These are phyloP conservation scores for Tribonema minus DNA, from an alignment of 108 stramenopile species.

Conservation along the genomic window DNA sequence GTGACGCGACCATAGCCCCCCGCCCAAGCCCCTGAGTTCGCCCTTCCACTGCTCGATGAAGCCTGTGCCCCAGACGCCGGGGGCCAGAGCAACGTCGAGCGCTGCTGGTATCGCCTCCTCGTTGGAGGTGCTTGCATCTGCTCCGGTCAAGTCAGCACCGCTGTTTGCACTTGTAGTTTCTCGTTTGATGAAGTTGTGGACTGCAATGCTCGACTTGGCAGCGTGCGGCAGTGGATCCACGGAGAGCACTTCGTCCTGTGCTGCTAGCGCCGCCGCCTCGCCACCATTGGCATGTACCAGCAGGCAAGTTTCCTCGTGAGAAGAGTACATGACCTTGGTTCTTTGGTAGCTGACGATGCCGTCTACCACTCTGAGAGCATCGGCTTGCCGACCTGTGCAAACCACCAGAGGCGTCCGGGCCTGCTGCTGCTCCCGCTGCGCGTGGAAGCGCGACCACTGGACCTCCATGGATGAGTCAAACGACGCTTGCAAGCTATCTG, in stretches of 20 bases:
- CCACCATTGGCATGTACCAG: neutral
- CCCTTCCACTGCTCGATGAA: neutral
- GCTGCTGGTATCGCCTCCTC: slow-evolving; percentile 10
- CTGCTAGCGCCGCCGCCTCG: neutral
- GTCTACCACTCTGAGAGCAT: neutral
- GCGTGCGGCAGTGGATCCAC: slow-evolving; percentile 33
- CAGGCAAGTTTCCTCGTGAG: slow-evolving; percentile 6
- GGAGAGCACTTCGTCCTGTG: neutral
- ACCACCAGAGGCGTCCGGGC: slow-evolving; percentile 12
- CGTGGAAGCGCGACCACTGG: too few species aligned
- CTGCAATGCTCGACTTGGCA: neutral
- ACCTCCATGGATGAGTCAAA: too few species aligned
- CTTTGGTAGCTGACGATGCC: neutral
- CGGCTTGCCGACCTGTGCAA: slow-evolving; percentile 22
- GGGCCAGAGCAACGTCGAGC: slow-evolving; percentile 21
- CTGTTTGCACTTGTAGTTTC: neutral
- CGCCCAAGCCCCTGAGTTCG: slow-evolving; percentile 3
- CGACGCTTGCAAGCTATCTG: too few species aligned
- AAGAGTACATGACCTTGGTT: slow-evolving; percentile 18
- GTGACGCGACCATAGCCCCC: slow-evolving; percentile 7
- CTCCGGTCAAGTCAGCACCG: neutral
- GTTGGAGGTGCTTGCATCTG: slow-evolving; percentile 28
- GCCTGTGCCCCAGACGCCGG: slow-evolving; percentile 15
- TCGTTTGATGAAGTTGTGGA: neutral
- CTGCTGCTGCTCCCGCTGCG: too few species aligned